These are phyloP conservation scores for Entomophthora muscae DNA, from an alignment of 371 early-diverging fungal genomes.

Conservation along the genomic window DNA sequence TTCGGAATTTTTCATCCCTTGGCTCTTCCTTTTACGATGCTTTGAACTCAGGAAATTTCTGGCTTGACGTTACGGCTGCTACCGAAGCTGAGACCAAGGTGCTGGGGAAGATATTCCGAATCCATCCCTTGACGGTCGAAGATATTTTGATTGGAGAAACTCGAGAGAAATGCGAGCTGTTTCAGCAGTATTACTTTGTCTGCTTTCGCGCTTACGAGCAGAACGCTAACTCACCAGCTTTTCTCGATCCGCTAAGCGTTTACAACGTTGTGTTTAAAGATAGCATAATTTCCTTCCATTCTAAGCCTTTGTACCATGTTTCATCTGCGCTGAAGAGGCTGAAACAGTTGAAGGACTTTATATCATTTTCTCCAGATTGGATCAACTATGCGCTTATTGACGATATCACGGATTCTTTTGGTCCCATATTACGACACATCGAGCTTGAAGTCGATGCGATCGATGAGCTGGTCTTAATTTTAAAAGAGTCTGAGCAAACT, in stretches of 20 bases:
- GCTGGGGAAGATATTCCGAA: slow-evolving; percentile 32
- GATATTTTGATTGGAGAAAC: too few species aligned
- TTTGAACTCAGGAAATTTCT: slow-evolving; percentile 42
- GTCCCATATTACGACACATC: slow-evolving; percentile 50
- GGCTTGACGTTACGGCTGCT: slow-evolving; percentile 74
- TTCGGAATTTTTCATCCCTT: slow-evolving; percentile 10
- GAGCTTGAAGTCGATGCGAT: slow-evolving; percentile 83
- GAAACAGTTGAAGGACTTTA: slow-evolving; percentile 41
- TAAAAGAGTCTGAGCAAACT: slow-evolving; percentile 67
- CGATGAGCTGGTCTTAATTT: slow-evolving; percentile 76
- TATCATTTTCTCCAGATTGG: slow-evolving; percentile 41
- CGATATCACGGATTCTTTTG: too few species aligned
- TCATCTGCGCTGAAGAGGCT: slow-evolving; percentile 57
- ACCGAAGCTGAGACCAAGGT: slow-evolving; percentile 58
- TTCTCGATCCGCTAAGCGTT: slow-evolving; percentile 56
- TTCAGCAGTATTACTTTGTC: slow-evolving; percentile 89
- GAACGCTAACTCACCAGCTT: slow-evolving; percentile 36
- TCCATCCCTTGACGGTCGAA: too few species aligned
- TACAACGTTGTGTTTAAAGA: slow-evolving; percentile 67
- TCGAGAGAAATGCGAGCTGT: too few species aligned
- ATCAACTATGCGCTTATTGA: slow-evolving; percentile 69
- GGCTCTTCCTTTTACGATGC: slow-evolving; percentile 21
- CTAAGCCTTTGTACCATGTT: slow-evolving; percentile 45
- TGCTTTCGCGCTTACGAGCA: slow-evolving; percentile 60
- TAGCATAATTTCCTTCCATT: slow-evolving; percentile 67